Evolutionary conservation across 139 green algal genomes (phyloP).

Genomic region (Chlorella sp.): DNA sequence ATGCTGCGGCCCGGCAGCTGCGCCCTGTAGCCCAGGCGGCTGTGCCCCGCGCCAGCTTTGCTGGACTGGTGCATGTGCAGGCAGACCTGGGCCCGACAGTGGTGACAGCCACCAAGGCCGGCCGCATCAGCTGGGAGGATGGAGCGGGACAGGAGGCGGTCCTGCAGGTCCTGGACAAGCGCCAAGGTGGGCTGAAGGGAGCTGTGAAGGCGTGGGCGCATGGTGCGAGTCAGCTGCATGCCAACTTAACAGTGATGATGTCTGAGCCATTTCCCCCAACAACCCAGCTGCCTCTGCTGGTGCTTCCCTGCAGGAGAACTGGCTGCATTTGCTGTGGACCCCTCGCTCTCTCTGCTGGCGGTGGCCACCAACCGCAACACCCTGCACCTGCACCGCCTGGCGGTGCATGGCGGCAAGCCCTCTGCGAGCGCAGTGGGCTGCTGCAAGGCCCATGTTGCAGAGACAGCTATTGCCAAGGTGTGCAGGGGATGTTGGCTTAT

Average conservation of each 20-base stretch:
- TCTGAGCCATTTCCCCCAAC: no score
- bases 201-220: background rate
- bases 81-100: background rate
- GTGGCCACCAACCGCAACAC: background rate
- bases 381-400: background rate
- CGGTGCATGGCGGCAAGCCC: background rate
- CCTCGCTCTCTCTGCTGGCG: background rate
- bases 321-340: background rate
- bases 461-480: background rate
- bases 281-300: no score
- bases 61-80: background rate
- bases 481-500: no score
- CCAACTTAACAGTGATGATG: no score
- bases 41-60: background rate
- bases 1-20: background rate
- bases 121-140: background rate
- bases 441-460: background rate
- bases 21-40: background rate
- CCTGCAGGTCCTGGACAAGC: background rate
- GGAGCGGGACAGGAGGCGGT: background rate
- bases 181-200: background rate
- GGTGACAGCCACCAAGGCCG: background rate
- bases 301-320: constrained; percentile 1
- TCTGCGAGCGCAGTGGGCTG: background rate
- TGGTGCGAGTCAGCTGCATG: no score